Conservation (phyloP, 768 basidiomycete species). For the Pisolithus microcarpus region DNA sequence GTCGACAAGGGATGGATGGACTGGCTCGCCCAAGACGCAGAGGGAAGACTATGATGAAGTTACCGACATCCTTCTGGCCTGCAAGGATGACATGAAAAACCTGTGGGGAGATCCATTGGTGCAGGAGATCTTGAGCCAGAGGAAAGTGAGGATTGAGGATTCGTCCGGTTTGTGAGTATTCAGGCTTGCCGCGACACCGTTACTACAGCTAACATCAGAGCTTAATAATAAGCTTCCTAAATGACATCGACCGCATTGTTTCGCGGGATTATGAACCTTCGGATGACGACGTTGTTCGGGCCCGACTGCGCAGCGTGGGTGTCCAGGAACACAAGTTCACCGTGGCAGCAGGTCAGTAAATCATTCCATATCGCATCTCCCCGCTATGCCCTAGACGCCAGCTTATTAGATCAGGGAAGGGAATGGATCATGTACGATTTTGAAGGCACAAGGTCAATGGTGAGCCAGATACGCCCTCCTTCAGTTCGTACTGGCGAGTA, state of each 20-base stretch:
- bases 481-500: neutral
- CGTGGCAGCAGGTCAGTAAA: conserved; percentile 52
- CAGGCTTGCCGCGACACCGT: conserved; percentile 5
- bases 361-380: neutral
- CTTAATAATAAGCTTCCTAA: conserved; percentile 48
- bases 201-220: neutral
- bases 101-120: conserved; percentile 64
- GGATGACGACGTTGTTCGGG: conserved; percentile 72
- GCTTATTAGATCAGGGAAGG: conserved; percentile 44
- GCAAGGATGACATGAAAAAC: conserved; percentile 57
- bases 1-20: neutral
- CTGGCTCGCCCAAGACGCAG: conserved; percentile 18
- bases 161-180: conserved; percentile 66
- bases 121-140: conserved; percentile 48
- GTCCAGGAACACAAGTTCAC: conserved; percentile 68
- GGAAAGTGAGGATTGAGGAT: conserved; percentile 57
- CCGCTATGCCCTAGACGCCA: neutral
- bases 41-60: conserved; percentile 43
- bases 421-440: conserved; percentile 83
- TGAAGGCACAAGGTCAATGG: conserved; percentile 64
- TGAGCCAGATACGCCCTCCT: conserved; percentile 22
- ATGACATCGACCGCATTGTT: conserved; percentile 62
- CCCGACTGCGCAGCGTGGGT: conserved; percentile 71
- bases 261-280: conserved; percentile 56
- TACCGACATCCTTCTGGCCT: conserved; percentile 50